Conservation (phyloP, 257 asterid species). For the Euphrasia confusa region DNA sequence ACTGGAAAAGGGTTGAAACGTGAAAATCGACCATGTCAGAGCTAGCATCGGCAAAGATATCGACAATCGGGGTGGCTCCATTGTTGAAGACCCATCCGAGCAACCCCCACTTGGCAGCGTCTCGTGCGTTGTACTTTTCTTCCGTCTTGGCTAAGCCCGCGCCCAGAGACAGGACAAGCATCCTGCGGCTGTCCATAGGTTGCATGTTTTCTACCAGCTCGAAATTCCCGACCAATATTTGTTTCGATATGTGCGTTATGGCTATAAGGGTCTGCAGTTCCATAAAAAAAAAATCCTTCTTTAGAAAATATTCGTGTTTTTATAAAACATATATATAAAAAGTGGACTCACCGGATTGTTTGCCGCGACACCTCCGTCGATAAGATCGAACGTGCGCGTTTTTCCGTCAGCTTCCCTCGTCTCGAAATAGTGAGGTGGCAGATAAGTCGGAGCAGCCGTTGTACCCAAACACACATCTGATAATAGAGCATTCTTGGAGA, state of each 20-base stretch:
- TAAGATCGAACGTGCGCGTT: conserved; percentile 31
- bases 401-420: conserved; percentile 25
- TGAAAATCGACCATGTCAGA: conserved; percentile 76
- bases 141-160: conserved; percentile 43
- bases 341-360: conserved; percentile 48
- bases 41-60: conserved; percentile 48
- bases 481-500: conserved; percentile 34
- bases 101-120: conserved; percentile 57
- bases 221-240: conserved; percentile 40
- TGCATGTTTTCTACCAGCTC: conserved; percentile 34
- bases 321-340: no score
- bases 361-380: conserved; percentile 59
- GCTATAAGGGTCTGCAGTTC: conserved; percentile 24
- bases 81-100: conserved; percentile 52
- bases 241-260: conserved; percentile 50
- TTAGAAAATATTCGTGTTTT: no score
- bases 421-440: conserved; percentile 44
- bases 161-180: conserved; percentile 57
- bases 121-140: conserved; percentile 45
- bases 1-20: conserved; percentile 57
- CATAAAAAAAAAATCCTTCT: neutral
- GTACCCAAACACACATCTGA: conserved; percentile 54
- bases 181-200: conserved; percentile 43
- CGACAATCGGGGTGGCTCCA: conserved; percentile 55
- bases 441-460: conserved; percentile 57